Evolutionary conservation across 371 early-diverging fungal genomes (phyloP).

Genomic region (Quaeritorhiza haematococci): DNA sequence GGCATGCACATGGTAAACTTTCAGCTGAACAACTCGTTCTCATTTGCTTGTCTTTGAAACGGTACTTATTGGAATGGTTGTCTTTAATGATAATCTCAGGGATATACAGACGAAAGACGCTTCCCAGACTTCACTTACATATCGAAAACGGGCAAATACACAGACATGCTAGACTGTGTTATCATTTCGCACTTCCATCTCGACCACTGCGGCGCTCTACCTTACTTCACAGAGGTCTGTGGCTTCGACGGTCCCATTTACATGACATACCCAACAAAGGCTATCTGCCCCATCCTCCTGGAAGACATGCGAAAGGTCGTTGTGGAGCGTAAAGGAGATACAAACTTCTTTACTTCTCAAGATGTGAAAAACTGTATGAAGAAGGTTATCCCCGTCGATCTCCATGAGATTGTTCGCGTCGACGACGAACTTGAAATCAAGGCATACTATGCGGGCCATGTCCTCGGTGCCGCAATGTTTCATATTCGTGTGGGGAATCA

Average conservation of each 20-base stretch:
- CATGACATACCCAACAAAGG: slow-evolving; percentile 99
- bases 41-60: slow-evolving; percentile 87
- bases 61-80: neutral
- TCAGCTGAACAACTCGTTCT: slow-evolving; percentile 90
- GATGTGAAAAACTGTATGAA: slow-evolving; percentile 80
- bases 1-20: slow-evolving; percentile 89
- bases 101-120: slow-evolving; percentile 89
- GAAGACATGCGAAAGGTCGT: slow-evolving; percentile 95
- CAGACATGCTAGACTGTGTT: slow-evolving; percentile 81
- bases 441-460: slow-evolving; percentile 99
- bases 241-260: slow-evolving; percentile 96
- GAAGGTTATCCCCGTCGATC: slow-evolving; percentile 80
- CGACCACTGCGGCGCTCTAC: slow-evolving; percentile 99
- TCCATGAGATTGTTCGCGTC: slow-evolving; percentile 84
- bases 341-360: slow-evolving; percentile 69
- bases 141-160: slow-evolving; percentile 66
- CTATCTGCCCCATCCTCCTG: slow-evolving; percentile 96
- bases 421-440: slow-evolving; percentile 90
- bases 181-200: slow-evolving; percentile 99
- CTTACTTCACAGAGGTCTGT: slow-evolving; percentile 86
- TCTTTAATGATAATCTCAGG: slow-evolving; percentile 39
- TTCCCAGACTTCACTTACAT: slow-evolving; percentile 98
- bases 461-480: slow-evolving; percentile 99
- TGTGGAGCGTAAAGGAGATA: slow-evolving; percentile 77
- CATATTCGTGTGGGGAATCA: slow-evolving; percentile 87